Evolutionary conservation across 805 yeast species (phyloP), one percentile per base, ranked within the genome.

Genomic region (Clavispora santaluciae): DNA sequence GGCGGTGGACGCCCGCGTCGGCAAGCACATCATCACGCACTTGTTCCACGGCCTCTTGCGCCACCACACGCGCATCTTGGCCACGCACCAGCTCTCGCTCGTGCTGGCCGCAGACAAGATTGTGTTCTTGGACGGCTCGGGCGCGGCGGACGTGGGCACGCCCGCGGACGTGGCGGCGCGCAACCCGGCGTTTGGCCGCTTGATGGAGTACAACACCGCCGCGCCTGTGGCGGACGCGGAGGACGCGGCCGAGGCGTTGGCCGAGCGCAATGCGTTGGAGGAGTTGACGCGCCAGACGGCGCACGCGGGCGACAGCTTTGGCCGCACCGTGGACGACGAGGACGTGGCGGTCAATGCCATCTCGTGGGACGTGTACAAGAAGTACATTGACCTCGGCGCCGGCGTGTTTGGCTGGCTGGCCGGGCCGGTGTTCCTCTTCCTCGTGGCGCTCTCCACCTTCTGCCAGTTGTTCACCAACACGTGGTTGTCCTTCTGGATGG

Each of bases 161-260:
- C 48, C 59, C 17, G 45, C 53, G 4, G 66, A 67, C 39, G 60
- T 69, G 41, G 45, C 45, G 15, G 36, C 31, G 6, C 54, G 63
- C 42, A 81, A 75, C 47, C 38, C 51, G 3, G 72, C 68, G 7
- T 81, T 86, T 53, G 62, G 61, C 16, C 67, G 71, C 11, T 65
- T 83, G 50, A 68, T 81, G 64, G 71, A 75, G 33, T 77, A 62
- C 50, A 63, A 72, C 42, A 42, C 50, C 24, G 62, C 57, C 11
- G 39, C 42, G 13, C 43, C 43, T 12, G 44, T 59, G 59, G 39
- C 36, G 13, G 48, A 68, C 40, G 60, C 65, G 15, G 57, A 56
- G 17, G 57, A 15, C 49, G 55, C 36, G 69, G 63, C 41, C 54
- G 73, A 51, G 16, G 16, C 15, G 20, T 3, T 8, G 12, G 36